Conservation (phyloP, 2,329 filamentous ascomycete species). For the Ambrosiella cleistominuta region DNA sequence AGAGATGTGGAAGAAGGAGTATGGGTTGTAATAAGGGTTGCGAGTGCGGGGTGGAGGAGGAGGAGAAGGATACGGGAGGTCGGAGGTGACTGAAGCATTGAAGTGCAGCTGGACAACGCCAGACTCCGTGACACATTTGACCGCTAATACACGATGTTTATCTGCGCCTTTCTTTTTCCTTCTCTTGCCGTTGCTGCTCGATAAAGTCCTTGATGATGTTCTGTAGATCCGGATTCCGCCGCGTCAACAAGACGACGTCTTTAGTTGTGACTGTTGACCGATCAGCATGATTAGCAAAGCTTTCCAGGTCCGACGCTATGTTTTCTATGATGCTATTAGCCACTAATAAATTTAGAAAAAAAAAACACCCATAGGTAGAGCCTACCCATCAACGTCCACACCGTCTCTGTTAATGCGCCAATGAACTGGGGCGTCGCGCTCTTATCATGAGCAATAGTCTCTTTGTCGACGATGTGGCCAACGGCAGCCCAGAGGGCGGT, state of each 20-base stretch:
- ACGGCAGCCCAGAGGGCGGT: constrained; percentile 70
- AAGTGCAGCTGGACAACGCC: not conserved
- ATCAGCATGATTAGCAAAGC: constrained; percentile 55
- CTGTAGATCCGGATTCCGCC: constrained; percentile 74
- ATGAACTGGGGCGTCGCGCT: constrained; percentile 91
- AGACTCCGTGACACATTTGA: not conserved
- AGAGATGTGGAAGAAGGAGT: constrained; percentile 36
- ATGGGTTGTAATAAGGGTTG: constrained; percentile 14
- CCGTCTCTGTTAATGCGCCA: constrained; percentile 66
- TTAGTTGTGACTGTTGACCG: constrained; percentile 64
- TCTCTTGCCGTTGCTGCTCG: constrained; percentile 37
- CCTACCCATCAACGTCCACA: constrained; percentile 72
- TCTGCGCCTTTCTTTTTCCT: constrained; percentile 13
- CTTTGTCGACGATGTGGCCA: constrained; percentile 76
- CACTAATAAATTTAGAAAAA: not conserved
- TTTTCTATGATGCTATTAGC: constrained; percentile 23
- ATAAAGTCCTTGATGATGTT: constrained; percentile 54
- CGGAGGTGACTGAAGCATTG: not conserved
- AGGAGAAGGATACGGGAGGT: not conserved
- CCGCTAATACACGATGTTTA: not conserved
- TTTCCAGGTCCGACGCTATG: constrained; percentile 38
- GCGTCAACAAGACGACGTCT: constrained; percentile 72
- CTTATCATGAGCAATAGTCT: constrained; percentile 41
- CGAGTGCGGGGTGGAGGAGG: not conserved
- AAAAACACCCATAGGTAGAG: not conserved